Evolutionary conservation across 306 rosid genomes (phyloP).

Genomic region (Begonia peltatifolia): DNA sequence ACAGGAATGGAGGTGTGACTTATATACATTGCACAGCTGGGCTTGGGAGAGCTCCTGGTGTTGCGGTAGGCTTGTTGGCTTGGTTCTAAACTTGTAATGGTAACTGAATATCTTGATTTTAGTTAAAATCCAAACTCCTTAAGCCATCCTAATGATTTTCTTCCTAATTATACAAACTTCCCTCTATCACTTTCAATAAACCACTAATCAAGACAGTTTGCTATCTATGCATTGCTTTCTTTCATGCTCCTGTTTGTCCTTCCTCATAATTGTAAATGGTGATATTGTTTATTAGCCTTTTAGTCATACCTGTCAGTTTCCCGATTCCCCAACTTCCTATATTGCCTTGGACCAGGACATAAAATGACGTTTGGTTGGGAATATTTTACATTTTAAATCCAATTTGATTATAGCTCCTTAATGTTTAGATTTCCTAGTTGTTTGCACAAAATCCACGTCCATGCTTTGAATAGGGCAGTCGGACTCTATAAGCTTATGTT

Average conservation of each 20-base stretch:
- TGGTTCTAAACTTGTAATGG: conserved; percentile 1
- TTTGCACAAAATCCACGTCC: too few species aligned
- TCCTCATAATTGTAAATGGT: background rate
- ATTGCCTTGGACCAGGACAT: background rate
- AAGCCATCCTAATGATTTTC: background rate
- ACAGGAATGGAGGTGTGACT: conserved; percentile 70
- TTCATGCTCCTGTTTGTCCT: background rate
- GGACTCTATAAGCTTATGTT: too few species aligned
- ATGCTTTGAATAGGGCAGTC: too few species aligned
- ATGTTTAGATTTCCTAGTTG: too few species aligned
- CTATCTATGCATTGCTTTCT: conserved; percentile 1
- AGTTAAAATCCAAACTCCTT: background rate
- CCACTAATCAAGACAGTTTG: too few species aligned
- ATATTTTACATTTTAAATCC: conserved; percentile 3
- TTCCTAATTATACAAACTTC: background rate
- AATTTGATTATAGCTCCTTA: background rate
- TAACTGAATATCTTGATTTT: background rate
- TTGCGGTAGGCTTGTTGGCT: conserved; percentile 35
- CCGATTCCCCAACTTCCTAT: background rate
- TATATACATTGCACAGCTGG: conserved; percentile 98
- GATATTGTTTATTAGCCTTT: too few species aligned
- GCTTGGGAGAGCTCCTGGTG: conserved; percentile 96
- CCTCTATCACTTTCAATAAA: background rate
- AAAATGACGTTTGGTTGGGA: background rate
- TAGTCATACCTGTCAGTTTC: too few species aligned